Evolutionary conservation across 768 basidiomycete genomes (phyloP), one percentile per base, ranked within the genome.

Genomic region (Pleurotus eryngii): DNA sequence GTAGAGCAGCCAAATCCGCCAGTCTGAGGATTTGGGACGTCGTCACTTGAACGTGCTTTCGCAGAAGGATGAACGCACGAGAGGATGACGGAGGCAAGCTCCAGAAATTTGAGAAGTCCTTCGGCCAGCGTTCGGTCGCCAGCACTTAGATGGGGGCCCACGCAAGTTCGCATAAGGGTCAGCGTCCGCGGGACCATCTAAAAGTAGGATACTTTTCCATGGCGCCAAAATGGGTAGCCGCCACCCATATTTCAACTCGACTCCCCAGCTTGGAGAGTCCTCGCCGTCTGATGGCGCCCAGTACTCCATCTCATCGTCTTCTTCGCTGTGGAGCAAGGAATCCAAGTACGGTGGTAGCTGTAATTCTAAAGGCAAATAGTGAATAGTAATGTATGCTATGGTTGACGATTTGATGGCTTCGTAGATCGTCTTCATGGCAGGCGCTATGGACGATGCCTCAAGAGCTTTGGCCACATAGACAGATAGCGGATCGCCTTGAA

Each of bases 181-280:
- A 50, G 81, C 66, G 24, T 78, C 81, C 14, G 78, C 76, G 14
- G 79, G 75, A 35, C 63, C 81, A 53, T 92, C 88, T 14, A 96
- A 66, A 14, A 94, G 79, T 5, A 98, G 72, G 14, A 98, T 68
- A 18, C 92, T 89, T 67, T 97, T 97, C 96, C 96, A 98, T 4
- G 96, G 95, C 14, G 84, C 78, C 20, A 98, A 78, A 15, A 81
- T 73, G 7, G 89, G 85, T 2, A 93, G 74, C 46, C 79, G 78
- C 88, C 88, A 92, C 2, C 90, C 90, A 56, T 84, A 75, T 62
- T 78, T 77, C 69, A 90, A 77, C 55, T 87, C 86, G 38, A 76
- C 78, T 15, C 86, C 88, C 90, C 91, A 90, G 5, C 72, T 71
- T 46, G 74, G 72, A 5, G 65, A 64, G 38, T 77, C 75, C 42